Evolutionary conservation across 345 rosid genomes (phyloP).

Genomic region (Populus ilicifolia): DNA sequence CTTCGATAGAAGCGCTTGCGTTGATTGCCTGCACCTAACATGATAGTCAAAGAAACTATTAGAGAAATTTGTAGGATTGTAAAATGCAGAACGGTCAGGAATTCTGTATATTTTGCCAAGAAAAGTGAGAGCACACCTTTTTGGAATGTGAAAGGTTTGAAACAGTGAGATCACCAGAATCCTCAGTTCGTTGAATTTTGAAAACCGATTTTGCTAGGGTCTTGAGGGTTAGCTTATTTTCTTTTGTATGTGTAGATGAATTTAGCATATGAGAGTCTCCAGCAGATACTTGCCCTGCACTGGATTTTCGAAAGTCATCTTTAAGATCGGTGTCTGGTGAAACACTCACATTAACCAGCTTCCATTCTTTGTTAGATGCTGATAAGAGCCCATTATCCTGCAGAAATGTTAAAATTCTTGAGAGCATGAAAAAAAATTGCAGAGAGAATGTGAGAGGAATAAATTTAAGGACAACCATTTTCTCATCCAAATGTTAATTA

Average conservation of each 20-base stretch:
- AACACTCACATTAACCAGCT: conserved; percentile 21
- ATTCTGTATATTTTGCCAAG: background rate
- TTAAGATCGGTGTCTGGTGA: conserved; percentile 19
- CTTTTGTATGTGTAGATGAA: conserved; percentile 14
- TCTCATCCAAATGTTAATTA: background rate
- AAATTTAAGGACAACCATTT: background rate
- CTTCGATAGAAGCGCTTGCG: conserved; percentile 18
- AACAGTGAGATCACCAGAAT: conserved; percentile 11
- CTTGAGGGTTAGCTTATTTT: conserved; percentile 33
- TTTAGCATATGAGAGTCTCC: conserved; percentile 2
- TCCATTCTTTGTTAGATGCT: conserved; percentile 32
- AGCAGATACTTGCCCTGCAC: conserved; percentile 12
- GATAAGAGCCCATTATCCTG: conserved; percentile 37
- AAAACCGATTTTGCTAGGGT: conserved; percentile 39
- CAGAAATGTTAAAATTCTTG: conserved; percentile 13
- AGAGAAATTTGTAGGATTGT: background rate
- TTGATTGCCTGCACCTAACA: conserved; percentile 25
- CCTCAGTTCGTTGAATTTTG: conserved; percentile 21
- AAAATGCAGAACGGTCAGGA: background rate
- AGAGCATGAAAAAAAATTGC: background rate
- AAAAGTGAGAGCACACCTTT: conserved; percentile 4
- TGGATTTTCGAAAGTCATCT: conserved; percentile 4
- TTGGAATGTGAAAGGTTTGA: conserved; percentile 12
- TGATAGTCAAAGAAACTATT: background rate
- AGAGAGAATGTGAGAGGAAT: background rate